Percentiles rank a stretch among this genome's conserved stretches.
Evolutionary conservation across 371 early-diverging fungal species (phyloP).

Genomic region (Mucor irregularis): DNA sequence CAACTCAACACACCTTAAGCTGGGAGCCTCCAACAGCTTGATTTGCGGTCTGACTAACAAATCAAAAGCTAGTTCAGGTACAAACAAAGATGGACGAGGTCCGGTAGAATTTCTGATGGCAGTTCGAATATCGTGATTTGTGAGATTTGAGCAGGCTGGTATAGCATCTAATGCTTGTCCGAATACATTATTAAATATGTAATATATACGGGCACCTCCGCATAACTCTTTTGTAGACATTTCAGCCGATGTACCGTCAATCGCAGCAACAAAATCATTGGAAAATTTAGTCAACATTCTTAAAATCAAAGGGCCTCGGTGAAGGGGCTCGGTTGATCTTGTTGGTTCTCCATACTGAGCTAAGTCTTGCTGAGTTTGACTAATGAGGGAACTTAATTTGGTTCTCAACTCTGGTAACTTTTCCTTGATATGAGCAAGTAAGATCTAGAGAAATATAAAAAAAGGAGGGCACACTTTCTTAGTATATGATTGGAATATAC

Average conservation of each 20-base stretch:
- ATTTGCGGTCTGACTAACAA: conserved; percentile 86
- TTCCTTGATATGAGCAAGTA: conserved; percentile 83
- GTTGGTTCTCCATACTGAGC: conserved; percentile 72
- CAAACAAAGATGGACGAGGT: conserved; percentile 84
- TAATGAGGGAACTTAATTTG: conserved; percentile 75
- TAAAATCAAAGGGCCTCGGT: conserved; percentile 70
- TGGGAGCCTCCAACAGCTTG: conserved; percentile 79
- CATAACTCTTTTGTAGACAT: conserved; percentile 90
- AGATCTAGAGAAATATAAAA: conserved; percentile 56
- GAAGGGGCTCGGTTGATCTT: conserved; percentile 42
- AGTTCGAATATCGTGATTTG: conserved; percentile 83
- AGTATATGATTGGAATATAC: conserved; percentile 79
- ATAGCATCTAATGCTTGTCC: conserved; percentile 79
- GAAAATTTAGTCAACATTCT: conserved; percentile 83
- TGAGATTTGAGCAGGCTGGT: conserved; percentile 75
- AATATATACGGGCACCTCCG: conserved; percentile 91
- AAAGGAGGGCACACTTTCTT: conserved; percentile 61
- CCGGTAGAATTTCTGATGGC: conserved; percentile 92
- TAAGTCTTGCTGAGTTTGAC: conserved; percentile 83
- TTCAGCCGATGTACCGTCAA: conserved; percentile 83
- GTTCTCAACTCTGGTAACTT: conserved; percentile 83
- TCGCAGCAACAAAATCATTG: conserved; percentile 76
- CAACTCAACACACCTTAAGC: conserved; percentile 81
- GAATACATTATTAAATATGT: conserved; percentile 89
- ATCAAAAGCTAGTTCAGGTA: conserved; percentile 91